Base-by-base conservation (phyloP, 768 basidiomycete species). In the Pisolithus sp. region DNA sequence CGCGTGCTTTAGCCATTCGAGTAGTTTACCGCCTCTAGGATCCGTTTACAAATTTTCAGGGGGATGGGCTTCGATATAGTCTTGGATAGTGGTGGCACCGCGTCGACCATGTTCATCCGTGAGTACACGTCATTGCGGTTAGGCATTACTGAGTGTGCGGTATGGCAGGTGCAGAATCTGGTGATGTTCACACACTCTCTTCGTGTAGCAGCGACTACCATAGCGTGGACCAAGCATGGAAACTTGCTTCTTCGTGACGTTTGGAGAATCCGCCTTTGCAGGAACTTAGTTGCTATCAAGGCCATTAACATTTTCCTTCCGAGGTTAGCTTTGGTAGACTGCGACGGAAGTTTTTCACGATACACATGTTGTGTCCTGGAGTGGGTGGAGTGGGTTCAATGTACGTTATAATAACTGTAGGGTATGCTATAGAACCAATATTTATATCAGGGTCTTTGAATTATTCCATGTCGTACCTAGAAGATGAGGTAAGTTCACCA, bases 1-100 rank as follows among this genome's bases (percentile, higher is more conserved):
- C 9, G n/a, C 20, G 30, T 20, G 13, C 55, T 54, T 43, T 46
- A 46, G 47, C 39, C 26, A 36, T 10, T 43, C 41, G 5, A 50
- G 57, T 38, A 56, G 36, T 15, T 37, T 23, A 18, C 45, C 31
- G 40, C 56, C 10, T 44, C 38, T 54, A 91, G 89, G 39, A 59
- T 90, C 48, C 79, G 87, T 45, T 62, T 89, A 21, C 78, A 78
- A 57, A 69, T 90, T 54, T 88, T 80, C 66, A 85, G 80, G 60
- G 80, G 80, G 8, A 66, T 90, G 38, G 89, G 89, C 17, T 85
- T 90, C 55, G 80, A 85, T 47, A 80, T 86, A 4, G 68, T 89
- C 39, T 54, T 79, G 17, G 76, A 80, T 52, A 77, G 78, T 50
- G 65, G 76, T 39, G 79, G 79, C 0, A 62, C 67, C 15, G 58